These are phyloP conservation scores for Dalbergia cochinchinensis DNA, from an alignment of 306 rosid genomes.

Conservation along the genomic window DNA sequence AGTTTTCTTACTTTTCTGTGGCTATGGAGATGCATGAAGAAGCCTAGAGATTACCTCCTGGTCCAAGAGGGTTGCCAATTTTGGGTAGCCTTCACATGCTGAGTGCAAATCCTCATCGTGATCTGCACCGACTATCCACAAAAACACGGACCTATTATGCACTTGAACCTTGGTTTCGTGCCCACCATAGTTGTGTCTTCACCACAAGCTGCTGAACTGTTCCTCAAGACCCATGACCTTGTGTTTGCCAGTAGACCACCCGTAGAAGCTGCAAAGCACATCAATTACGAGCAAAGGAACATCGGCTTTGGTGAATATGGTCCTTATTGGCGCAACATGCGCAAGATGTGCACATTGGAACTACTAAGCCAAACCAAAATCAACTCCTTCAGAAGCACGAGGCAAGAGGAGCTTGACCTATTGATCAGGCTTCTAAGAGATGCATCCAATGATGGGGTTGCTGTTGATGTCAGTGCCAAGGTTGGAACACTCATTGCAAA, in stretches of 20 bases:
- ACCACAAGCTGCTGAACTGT: conserved; percentile 71
- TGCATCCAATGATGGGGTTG: conserved; percentile 40
- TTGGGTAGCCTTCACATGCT: conserved; percentile 64
- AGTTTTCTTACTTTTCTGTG: conserved; percentile 48
- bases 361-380: conserved; percentile 61
- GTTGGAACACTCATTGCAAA: conserved; percentile 44
- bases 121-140: conserved; percentile 59
- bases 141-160: conserved; percentile 71
- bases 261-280: conserved; percentile 47
- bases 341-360: conserved; percentile 74
- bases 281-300: conserved; percentile 59
- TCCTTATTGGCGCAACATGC: conserved; percentile 74
- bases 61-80: conserved; percentile 76
- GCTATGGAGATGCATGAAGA: conserved; percentile 44
- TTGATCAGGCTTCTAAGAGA: conserved; percentile 51
- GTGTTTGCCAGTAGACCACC: conserved; percentile 72
- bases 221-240: conserved; percentile 72
- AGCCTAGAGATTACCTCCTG: conserved; percentile 63
- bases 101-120: conserved; percentile 64
- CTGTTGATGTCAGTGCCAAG: conserved; percentile 61
- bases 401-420: conserved; percentile 62
- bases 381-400: conserved; percentile 58
- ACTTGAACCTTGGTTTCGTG: conserved; percentile 60
- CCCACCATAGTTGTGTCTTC: conserved; percentile 72
- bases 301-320: conserved; percentile 59